Percentiles rank a stretch among this genome's conserved stretches.
phyloP scores from a whole-genome alignment of 805 yeast species.

The Deakozyma indianensis region DNA sequence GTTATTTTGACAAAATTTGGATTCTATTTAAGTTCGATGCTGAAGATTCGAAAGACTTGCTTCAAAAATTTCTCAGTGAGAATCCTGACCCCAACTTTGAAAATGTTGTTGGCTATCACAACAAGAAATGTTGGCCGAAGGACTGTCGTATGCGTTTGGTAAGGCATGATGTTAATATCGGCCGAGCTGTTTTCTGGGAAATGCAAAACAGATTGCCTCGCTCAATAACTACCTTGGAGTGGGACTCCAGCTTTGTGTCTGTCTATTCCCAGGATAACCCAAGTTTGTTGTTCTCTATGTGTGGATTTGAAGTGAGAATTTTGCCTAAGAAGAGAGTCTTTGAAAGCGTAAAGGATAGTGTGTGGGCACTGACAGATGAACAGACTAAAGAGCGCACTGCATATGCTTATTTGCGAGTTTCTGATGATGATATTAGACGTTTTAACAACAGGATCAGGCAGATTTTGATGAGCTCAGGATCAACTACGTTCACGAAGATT shows the following conservation, averaged over 20 bases:
- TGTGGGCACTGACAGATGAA: conserved; percentile 74
- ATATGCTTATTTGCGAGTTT: conserved; percentile 70
- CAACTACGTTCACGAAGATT: conserved; percentile 86
- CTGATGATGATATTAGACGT: conserved; percentile 61
- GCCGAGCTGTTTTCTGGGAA: conserved; percentile 90
- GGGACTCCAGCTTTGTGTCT: conserved; percentile 74
- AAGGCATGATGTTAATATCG: conserved; percentile 83
- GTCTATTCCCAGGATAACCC: conserved; percentile 88
- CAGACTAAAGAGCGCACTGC: conserved; percentile 75
- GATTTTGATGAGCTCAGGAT: conserved; percentile 87
- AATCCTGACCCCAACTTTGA: conserved; percentile 91
- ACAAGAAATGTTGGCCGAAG: conserved; percentile 87
- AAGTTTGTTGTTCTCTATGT: conserved; percentile 74
- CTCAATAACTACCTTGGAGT: conserved; percentile 54
- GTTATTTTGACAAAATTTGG: conserved; percentile 74
- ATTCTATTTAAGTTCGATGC: conserved; percentile 62
- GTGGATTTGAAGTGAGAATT: conserved; percentile 89
- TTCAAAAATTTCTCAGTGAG: conserved; percentile 62
- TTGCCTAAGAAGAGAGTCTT: conserved; percentile 58
- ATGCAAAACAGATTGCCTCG: conserved; percentile 63
- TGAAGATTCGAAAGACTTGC: conserved; percentile 60
- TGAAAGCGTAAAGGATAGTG: conserved; percentile 56
- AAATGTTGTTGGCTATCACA: conserved; percentile 71
- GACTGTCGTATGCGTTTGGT: conserved; percentile 83
- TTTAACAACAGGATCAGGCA: conserved; percentile 80